Evolutionary conservation across 2,329 filamentous ascomycete species (phyloP).

Genomic region (Pestalotiopsis sp.): DNA sequence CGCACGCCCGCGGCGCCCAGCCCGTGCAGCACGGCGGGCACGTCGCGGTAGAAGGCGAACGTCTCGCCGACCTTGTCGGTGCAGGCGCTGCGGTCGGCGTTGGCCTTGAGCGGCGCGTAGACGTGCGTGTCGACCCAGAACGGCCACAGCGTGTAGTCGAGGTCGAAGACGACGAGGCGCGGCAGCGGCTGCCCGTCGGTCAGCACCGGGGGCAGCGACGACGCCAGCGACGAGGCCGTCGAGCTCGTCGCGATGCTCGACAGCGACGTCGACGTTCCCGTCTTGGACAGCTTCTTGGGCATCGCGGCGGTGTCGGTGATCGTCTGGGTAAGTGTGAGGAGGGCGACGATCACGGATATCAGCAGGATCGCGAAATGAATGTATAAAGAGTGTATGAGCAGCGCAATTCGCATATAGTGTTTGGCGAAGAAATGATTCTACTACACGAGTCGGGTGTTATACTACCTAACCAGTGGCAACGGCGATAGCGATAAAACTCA

Average conservation of each 20-base stretch:
- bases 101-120: constrained; percentile 66
- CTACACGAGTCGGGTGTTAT: neutral
- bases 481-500: neutral
- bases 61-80: constrained; percentile 64
- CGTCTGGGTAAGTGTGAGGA: neutral
- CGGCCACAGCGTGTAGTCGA: constrained; percentile 98
- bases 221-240: constrained; percentile 17
- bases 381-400: neutral
- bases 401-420: neutral
- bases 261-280: constrained; percentile 28
- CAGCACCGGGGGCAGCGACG: constrained; percentile 44
- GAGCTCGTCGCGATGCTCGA: constrained; percentile 24
- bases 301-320: constrained; percentile 8
- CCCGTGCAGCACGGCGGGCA: constrained; percentile 68
- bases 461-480: neutral
- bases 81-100: constrained; percentile 42
- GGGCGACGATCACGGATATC: neutral
- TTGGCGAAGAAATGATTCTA: neutral
- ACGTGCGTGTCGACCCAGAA: constrained; percentile 98
- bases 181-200: constrained; percentile 70
- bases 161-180: constrained; percentile 85
- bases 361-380: neutral
- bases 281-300: constrained; percentile 31
- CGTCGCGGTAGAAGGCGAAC: constrained; percentile 72
- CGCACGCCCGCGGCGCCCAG: constrained; percentile 50